Evolutionary conservation across 2,329 filamentous ascomycete genomes (phyloP), one percentile per base, ranked within the genome.

Genomic region (Fusarium decemcellulare): DNA sequence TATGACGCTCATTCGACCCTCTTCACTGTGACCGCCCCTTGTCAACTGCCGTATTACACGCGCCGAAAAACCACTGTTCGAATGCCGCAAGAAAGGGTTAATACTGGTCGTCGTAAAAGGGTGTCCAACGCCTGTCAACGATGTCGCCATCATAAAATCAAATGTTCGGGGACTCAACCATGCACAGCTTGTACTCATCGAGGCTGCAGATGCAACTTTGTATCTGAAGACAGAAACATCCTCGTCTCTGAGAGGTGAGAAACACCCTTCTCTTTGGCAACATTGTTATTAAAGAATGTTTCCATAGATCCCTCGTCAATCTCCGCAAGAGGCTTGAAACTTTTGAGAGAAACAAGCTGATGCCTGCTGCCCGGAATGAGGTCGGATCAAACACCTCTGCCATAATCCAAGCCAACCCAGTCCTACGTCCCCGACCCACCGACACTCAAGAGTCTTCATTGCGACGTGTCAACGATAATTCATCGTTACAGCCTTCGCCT

Each of bases 81-180:
- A 27, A 56, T 56, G 53, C 53, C 46, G 40, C 53, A 44, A 47
- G 27, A 44, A 36, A n/a, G 30, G 36, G 55, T 12, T 9, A 40
- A 29, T 6, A 14, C 53, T 56, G 16, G 40, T 36, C 53, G 53
- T 56, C 42, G 56, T 15, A 63, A 59, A 29, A 39, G 61, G 16
- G 61, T 63, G 14, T 50, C 48, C 12, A 63, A 63, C 27, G 61
- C 61, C 6, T 63, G 61, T 43, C 50, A 63, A 32, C 54, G 61
- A 43, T 63, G 61, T 32, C 61, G 55, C 50, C 48, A 59, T 34
- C 54, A 55, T 5, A 63, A 63, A 43, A 59, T 59, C 55, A 63
- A 63, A 18, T 63, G 61, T 36, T 63, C 55, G 12, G 61, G 61
- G 12, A 50, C 43, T 2, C 48, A 51, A 30, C 61, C 61, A 14